Conservation (phyloP, 1,284 basidiomycete species). For the Hypsizygus ulmarius region DNA sequence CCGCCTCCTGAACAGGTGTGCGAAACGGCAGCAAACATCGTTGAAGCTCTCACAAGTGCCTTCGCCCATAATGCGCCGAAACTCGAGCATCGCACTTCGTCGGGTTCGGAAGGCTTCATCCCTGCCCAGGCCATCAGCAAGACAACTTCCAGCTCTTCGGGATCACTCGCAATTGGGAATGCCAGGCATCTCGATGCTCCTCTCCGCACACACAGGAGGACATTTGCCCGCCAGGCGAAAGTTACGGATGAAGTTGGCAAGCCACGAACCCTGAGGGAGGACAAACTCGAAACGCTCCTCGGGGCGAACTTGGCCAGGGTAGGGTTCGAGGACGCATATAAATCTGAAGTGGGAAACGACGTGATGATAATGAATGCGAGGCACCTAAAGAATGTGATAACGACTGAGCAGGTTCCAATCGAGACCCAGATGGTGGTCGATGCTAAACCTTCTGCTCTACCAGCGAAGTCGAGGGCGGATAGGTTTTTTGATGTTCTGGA, state of each 20-base stretch:
- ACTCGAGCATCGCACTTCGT: too few relatives aligned
- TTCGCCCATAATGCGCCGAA: too few relatives aligned
- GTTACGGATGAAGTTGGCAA: not conserved
- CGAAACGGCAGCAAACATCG: too few relatives aligned
- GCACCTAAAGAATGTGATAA: slow-evolving; percentile 4
- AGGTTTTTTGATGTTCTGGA: slow-evolving; percentile 4
- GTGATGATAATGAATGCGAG: slow-evolving; percentile 6
- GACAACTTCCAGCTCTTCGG: not conserved
- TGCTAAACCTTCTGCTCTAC: not conserved
- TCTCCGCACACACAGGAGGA: not conserved
- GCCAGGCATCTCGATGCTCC: not conserved
- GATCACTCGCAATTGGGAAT: not conserved
- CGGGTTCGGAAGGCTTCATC: not conserved
- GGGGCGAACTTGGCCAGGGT: not conserved
- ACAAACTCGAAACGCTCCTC: slow-evolving; percentile 5
- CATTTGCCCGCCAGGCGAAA: slow-evolving; percentile 6
- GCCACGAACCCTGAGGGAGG: slow-evolving; percentile 1
- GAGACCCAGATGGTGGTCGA: not conserved
- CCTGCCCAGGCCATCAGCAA: not conserved
- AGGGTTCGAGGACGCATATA: not conserved
- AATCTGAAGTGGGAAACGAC: not conserved
- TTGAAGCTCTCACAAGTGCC: too few relatives aligned
- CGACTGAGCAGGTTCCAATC: not conserved
- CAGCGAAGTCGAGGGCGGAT: slow-evolving; percentile 1
- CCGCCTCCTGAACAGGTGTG: too few relatives aligned